phyloP scores from a whole-genome alignment of 257 asterid species.

The Plantago ovata region DNA sequence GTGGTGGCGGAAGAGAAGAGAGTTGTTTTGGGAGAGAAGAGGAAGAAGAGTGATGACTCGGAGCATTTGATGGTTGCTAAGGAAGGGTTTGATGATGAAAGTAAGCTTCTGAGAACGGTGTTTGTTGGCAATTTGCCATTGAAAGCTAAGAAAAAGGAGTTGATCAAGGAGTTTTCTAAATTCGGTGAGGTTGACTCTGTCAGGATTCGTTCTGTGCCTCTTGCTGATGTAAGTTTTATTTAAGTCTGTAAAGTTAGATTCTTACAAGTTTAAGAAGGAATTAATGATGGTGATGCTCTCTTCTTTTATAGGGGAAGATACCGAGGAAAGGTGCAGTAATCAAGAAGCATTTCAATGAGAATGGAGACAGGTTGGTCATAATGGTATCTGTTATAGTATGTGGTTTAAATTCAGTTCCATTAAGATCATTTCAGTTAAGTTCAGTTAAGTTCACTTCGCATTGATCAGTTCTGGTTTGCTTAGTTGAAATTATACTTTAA shows the following conservation, averaged over 20 bases:
- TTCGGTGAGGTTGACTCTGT: constrained; percentile 91
- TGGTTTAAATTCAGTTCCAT: no score
- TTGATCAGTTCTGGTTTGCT: no score
- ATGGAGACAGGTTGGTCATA: constrained; percentile 53
- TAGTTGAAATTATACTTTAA: no score
- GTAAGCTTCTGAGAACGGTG: constrained; percentile 80
- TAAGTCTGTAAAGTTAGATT: not conserved
- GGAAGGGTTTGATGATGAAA: constrained; percentile 93
- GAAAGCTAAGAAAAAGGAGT: constrained; percentile 72
- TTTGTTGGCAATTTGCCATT: constrained; percentile 87
- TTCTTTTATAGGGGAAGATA: constrained; percentile 54
- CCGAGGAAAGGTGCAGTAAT: constrained; percentile 90
- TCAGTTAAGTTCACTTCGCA: no score
- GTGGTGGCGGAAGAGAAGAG: constrained; percentile 24
- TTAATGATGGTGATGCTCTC: constrained; percentile 13
- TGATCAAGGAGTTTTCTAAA: constrained; percentile 64
- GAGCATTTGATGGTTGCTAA: constrained; percentile 68
- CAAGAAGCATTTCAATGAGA: constrained; percentile 69
- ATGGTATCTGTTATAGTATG: no score
- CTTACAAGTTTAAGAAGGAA: not conserved
- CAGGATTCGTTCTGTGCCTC: constrained; percentile 87
- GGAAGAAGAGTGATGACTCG: constrained; percentile 79
- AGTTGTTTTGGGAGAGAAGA: constrained; percentile 71
- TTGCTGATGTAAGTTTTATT: constrained; percentile 65
- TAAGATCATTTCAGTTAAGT: no score